Conservation (phyloP, 805 yeast genomes). For the Millerozyma acaciae region DNA sequence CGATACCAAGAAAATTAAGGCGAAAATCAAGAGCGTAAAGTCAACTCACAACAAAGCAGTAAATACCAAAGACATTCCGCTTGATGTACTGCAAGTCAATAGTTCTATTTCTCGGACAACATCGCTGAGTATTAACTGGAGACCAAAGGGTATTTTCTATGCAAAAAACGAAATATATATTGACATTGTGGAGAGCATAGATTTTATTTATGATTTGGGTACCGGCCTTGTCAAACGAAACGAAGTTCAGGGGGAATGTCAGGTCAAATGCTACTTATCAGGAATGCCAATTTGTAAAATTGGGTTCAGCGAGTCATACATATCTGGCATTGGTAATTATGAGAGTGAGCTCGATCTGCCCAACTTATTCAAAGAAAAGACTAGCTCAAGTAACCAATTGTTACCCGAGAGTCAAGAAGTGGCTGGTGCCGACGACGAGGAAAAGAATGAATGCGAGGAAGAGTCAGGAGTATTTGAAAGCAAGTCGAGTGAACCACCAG, state of each 20-base stretch:
- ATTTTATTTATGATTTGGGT: slow-evolving; percentile 33
- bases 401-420: slow-evolving; percentile 6
- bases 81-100: slow-evolving; percentile 39
- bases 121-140: slow-evolving; percentile 52
- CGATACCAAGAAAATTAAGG: slow-evolving; percentile 9
- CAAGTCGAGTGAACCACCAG: background rate
- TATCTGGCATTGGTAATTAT: slow-evolving; percentile 30
- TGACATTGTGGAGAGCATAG: slow-evolving; percentile 37
- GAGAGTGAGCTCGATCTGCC: slow-evolving; percentile 8
- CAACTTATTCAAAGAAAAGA: background rate
- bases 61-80: slow-evolving; percentile 24
- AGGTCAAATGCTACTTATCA: slow-evolving; percentile 36
- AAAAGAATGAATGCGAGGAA: slow-evolving; percentile 6
- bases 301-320: slow-evolving; percentile 37
- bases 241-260: slow-evolving; percentile 32
- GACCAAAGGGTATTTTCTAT: slow-evolving; percentile 44
- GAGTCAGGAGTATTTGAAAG: slow-evolving; percentile 4
- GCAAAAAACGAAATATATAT: slow-evolving; percentile 42
- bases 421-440: slow-evolving; percentile 10
- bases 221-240: slow-evolving; percentile 24
- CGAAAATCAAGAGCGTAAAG: slow-evolving; percentile 17
- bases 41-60: slow-evolving; percentile 40
- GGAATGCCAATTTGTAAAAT: slow-evolving; percentile 43
- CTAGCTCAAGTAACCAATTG: slow-evolving; percentile 11
- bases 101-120: slow-evolving; percentile 73